Evolutionary conservation across 805 yeast genomes (phyloP), one percentile per base, ranked within the genome.

Genomic region (Saccharomycopsis schoenii): DNA sequence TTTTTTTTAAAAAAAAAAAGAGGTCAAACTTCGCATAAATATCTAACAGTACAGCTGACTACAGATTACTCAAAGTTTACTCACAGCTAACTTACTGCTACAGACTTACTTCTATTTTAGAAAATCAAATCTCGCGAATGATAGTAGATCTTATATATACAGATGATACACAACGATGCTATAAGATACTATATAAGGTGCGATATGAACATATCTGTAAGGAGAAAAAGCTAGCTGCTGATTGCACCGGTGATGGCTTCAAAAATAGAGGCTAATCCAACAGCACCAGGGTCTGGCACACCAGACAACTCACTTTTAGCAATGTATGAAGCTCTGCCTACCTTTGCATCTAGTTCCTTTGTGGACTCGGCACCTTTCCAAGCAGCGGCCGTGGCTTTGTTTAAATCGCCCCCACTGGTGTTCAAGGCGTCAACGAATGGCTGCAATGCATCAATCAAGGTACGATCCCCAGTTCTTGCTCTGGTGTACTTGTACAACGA

Each of bases 291-390:
- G 68, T 92, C 98, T 1, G 97, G 96, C 37, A 91, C 74, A 3
- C 73, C 73, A n/a, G 74, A 72, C 50, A 61, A 39, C 36, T 82
- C 83, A 64, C 79, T 78, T 29, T 63, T 63, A 1, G 64, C 59
- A 34, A 92, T 97, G 70, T 92, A 93, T 4, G 96, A 86, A 17
- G 98, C 97, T 69, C 98, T 83, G 37, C 98, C 98, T 67, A 93
- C 90, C 67, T 86, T 86, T 54, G 97, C 97, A 65, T 83, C 85
- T 65, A 88, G 74, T 42, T 82, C 76, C 57, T 84, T 83, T 0
- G 98, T 93, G 3, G 80, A 74, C 55, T 88, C 84, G 29, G 96
- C 93, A 56, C 96, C 96, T 47, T 80, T 74, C 50, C 76, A 76
- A 8, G 96, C 96, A 11, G 89, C 91, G 40, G 74, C 68, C 15